phyloP scores from a whole-genome alignment of 495 filamentous ascomycete genomes.

The Cladorrhinum samala region DNA sequence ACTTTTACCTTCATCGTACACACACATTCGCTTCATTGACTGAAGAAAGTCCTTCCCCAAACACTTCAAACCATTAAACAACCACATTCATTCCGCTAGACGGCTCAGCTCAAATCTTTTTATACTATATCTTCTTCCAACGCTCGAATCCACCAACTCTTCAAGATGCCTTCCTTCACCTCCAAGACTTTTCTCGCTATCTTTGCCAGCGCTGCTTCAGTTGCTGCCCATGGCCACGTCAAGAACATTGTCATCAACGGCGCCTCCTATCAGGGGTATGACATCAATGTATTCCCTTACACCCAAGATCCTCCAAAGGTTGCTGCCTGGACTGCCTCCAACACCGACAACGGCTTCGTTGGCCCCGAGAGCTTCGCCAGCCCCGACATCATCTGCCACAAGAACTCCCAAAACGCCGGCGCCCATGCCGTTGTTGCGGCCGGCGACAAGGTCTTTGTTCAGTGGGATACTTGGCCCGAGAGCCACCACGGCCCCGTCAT shows the following conservation, averaged over 20 bases:
- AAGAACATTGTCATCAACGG: slow-evolving; percentile 55
- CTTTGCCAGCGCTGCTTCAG: slow-evolving; percentile 46
- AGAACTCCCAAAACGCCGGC: slow-evolving; percentile 32
- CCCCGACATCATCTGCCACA: slow-evolving; percentile 50
- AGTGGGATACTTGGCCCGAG: slow-evolving; percentile 47
- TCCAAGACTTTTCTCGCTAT: slow-evolving; percentile 29
- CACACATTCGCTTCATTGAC: slow-evolving; percentile 26
- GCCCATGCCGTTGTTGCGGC: slow-evolving; percentile 38
- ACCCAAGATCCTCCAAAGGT: slow-evolving; percentile 41
- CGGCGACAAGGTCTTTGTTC: slow-evolving; percentile 37
- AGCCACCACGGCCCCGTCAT: slow-evolving; percentile 58
- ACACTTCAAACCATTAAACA: slow-evolving; percentile 2
- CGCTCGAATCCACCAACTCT: slow-evolving; percentile 1
- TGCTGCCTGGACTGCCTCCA: slow-evolving; percentile 50
- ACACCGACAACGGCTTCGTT: slow-evolving; percentile 56
- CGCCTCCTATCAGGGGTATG: slow-evolving; percentile 36
- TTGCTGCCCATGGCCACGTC: slow-evolving; percentile 58
- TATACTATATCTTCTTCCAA: background rate
- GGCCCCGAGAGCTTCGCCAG: slow-evolving; percentile 35
- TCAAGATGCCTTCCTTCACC: slow-evolving; percentile 26
- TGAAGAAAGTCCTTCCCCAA: slow-evolving; percentile 23
- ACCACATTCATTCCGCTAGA: slow-evolving; percentile 20
- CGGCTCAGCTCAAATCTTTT: slow-evolving; percentile 11
- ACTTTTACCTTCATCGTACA: slow-evolving; percentile 7
- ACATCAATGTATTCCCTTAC: slow-evolving; percentile 35